Percentiles rank a stretch among this genome's conserved stretches.
phyloP scores from a whole-genome alignment of 352 stramenopile genomes.

The Halophytophthora polymorphica region DNA sequence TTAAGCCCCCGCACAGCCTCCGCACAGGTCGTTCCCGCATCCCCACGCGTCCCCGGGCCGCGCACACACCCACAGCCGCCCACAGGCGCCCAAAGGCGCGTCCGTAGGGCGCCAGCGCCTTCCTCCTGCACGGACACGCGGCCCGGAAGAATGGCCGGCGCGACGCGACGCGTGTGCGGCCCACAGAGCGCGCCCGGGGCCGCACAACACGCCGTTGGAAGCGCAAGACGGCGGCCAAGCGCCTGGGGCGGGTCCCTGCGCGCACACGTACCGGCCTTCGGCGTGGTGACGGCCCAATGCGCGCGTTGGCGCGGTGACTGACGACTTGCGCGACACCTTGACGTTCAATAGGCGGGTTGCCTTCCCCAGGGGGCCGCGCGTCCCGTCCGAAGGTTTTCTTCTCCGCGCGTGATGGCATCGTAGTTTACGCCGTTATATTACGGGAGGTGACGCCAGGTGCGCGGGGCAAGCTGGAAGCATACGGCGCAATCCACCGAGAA shows the following conservation, averaged over 20 bases:
- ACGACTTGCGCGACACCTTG: constrained; percentile 35
- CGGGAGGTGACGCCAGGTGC: no score
- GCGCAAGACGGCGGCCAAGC: constrained; percentile 9
- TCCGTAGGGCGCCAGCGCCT: no score
- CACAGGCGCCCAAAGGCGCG: no score
- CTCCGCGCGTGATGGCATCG: constrained; percentile 4
- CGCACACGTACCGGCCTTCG: constrained; percentile 30
- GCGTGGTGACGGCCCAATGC: constrained; percentile 20
- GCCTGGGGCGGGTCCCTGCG: not conserved
- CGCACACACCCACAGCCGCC: not conserved
- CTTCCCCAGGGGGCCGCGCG: not conserved
- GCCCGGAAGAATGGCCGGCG: constrained; percentile 12
- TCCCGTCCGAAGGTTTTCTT: constrained; percentile 2
- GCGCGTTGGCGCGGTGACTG: constrained; percentile 27
- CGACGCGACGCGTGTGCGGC: not conserved
- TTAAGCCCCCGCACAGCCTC: not conserved
- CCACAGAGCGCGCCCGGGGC: constrained; percentile 19
- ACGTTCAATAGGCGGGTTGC: constrained; percentile 30
- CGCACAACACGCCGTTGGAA: constrained; percentile 20
- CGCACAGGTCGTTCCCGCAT: constrained; percentile 2
- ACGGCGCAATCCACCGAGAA: no score
- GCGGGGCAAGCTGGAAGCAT: not conserved
- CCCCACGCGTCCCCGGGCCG: not conserved
- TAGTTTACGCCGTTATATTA: constrained; percentile 3
- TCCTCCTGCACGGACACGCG: constrained; percentile 10